Conservation (phyloP, 345 rosid genomes). For the Anacardium occidentale region DNA sequence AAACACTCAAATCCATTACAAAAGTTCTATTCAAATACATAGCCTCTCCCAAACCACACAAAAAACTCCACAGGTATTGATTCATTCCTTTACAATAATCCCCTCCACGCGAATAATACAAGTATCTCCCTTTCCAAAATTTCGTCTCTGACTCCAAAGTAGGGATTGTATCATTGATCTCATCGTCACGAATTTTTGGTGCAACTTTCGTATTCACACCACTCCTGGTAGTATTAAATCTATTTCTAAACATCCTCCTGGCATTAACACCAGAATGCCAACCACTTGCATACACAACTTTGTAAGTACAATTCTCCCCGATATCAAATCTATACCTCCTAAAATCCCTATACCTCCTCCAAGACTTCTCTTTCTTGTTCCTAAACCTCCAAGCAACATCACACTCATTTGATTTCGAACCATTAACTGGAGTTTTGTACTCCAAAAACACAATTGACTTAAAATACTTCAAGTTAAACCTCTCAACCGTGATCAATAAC, state of each 20-base stretch:
- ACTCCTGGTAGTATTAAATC: constrained; percentile 22
- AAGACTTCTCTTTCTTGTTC: constrained; percentile 89
- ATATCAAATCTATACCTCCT: constrained; percentile 73
- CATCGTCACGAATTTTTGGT: constrained; percentile 39
- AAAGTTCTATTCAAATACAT: constrained; percentile 87
- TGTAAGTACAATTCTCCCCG: constrained; percentile 64
- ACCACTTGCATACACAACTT: constrained; percentile 56
- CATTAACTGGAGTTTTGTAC: constrained; percentile 73
- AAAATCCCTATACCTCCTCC: constrained; percentile 93
- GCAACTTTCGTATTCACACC: constrained; percentile 31
- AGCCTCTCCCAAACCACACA: constrained; percentile 94
- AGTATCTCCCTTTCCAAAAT: constrained; percentile 72
- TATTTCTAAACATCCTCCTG: constrained; percentile 43
- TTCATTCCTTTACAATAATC: constrained; percentile 98
- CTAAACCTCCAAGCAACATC: constrained; percentile 95
- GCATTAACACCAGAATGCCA: constrained; percentile 92
- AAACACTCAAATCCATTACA: constrained; percentile 86
- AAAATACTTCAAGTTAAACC: constrained; percentile 67
- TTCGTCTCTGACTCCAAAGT: constrained; percentile 51
- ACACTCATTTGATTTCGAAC: constrained; percentile 68
- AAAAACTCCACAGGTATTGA: constrained; percentile 90
- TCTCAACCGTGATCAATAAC: constrained; percentile 60
- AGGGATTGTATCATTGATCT: constrained; percentile 67
- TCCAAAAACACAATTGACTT: constrained; percentile 77
- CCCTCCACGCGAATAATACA: constrained; percentile 86